Evolutionary conservation across 352 stramenopile species (phyloP).

Genomic region (Pythium sukuiense): DNA sequence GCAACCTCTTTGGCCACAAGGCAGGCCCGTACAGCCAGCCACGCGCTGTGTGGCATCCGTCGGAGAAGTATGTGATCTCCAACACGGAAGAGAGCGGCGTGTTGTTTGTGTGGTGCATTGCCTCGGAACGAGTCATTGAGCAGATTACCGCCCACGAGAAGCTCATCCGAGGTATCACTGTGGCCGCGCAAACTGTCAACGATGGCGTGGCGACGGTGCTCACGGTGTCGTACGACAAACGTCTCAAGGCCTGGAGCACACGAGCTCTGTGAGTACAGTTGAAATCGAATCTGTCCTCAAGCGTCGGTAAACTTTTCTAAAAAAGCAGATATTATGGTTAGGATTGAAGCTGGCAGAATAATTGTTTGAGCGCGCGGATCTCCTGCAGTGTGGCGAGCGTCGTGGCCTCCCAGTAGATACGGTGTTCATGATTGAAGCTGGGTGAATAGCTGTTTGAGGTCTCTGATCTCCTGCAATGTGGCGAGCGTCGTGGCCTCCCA

Average conservation of each 20-base stretch:
- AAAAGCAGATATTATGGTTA: no score
- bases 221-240: constrained; percentile 83
- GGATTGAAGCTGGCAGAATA: no score
- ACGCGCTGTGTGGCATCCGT: constrained; percentile 68
- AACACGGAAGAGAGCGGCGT: constrained; percentile 73
- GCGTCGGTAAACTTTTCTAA: no score
- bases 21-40: constrained; percentile 82
- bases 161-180: constrained; percentile 52
- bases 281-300: no score
- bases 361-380: no score
- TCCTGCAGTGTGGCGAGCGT: no score
- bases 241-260: constrained; percentile 60
- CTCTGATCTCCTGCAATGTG: constrained; percentile 68
- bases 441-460: constrained; percentile 66
- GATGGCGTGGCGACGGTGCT: constrained; percentile 30
- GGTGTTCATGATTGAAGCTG: constrained; percentile 30
- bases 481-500: constrained; percentile 67
- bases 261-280: neutral
- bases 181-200: neutral
- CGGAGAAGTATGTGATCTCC: constrained; percentile 82
- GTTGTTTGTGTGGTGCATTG: constrained; percentile 74
- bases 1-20: constrained; percentile 85
- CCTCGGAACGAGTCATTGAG: constrained; percentile 74
- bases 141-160: constrained; percentile 68
- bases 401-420: no score